phyloP scores from a whole-genome alignment of 257 asterid genomes.

The Jaltomata sinuosa region DNA sequence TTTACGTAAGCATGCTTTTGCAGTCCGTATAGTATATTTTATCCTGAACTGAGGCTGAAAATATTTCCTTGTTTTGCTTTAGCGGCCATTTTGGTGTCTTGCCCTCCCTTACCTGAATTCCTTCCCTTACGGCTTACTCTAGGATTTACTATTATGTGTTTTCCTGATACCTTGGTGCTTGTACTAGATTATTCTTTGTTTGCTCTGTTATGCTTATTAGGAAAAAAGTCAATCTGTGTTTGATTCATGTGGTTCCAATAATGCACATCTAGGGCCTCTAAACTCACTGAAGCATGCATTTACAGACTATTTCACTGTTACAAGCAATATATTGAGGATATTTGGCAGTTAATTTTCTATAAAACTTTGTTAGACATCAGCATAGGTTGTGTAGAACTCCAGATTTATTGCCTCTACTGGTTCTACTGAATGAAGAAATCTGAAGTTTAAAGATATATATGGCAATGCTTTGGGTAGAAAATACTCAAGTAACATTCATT shows the following conservation, averaged over 20 bases:
- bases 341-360: not conserved
- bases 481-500: not conserved
- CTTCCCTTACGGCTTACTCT: not conserved
- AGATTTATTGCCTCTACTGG: not conserved
- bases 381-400: not conserved
- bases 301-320: not conserved
- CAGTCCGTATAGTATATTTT: not conserved
- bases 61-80: not conserved
- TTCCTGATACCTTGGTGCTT: not conserved
- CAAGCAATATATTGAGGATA: not conserved
- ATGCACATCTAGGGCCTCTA: not conserved
- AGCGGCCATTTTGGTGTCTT: not conserved
- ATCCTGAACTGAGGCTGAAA: not conserved
- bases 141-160: not conserved
- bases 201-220: not conserved
- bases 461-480: not conserved
- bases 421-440: not conserved
- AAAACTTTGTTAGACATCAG: not conserved
- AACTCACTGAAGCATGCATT: not conserved
- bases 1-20: not conserved
- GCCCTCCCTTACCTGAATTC: not conserved
- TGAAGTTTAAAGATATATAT: not conserved
- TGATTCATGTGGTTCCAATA: not conserved
- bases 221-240: not conserved
- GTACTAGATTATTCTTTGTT: not conserved